Evolutionary conservation across 2,329 filamentous ascomycete species (phyloP), one percentile per base, ranked within the genome.

Genomic region (Epichloe elymi): DNA sequence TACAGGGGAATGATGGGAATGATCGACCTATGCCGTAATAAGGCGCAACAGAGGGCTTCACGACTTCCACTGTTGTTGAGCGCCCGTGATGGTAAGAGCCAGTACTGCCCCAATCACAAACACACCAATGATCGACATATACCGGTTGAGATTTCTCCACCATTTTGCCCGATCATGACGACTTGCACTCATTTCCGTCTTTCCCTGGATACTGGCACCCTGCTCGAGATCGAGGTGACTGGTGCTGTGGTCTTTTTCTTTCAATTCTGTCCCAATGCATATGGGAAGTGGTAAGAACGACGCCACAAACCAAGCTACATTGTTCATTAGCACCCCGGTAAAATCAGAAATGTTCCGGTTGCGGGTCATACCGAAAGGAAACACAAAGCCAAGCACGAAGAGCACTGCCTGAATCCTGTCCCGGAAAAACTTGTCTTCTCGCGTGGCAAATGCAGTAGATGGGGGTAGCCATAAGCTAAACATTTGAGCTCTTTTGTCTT

Each of bases 371-470:
- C 81, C 74, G 54, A 88, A 75, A 5, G 87, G 88, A 60, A 88
- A 80, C 45, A 91, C 70, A 61, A 94, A 94, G 23, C 88, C 88
- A 45, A 84, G 41, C 51, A 82, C 79, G 67, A 94, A 94, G 46
- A 87, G 70, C 49, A 85, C 71, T 33, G 91, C 76, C 65, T 94
- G 88, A 45, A 81, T 69, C 61, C 90, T 90, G 54, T 85, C 78
- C 55, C 78, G 77, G 48, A 82, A 82, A 82, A 55, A 85, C 74
- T 79, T 61, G 15, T 77, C 74, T 37, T 76, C 78, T 39, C 81
- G 79, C 3, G 77, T 67, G 10, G 77, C 77, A 67, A 82, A 85
- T 53, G 81, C 79, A 20, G 85, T 69, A 1, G 82, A 83, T 1
- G 88, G 88, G 1, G 87, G 82, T 54, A 82, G 79, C 86, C 87